Conservation (phyloP, 2,329 filamentous ascomycete genomes). For the Bimuria novae-zelandiae region DNA sequence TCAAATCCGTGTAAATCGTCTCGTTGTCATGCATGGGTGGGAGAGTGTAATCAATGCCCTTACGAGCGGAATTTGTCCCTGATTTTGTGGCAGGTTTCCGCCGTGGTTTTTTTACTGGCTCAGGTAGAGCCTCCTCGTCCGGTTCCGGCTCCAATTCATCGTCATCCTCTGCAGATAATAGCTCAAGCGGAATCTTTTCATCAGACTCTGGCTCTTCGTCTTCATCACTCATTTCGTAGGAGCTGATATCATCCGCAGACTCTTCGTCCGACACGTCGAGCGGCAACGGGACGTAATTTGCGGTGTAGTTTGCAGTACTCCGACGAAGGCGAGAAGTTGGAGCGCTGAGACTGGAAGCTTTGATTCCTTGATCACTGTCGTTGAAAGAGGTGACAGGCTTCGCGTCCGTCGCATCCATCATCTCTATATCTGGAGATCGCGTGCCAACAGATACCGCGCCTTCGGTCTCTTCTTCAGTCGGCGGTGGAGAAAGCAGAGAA, state of each 20-base stretch:
- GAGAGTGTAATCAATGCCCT: neutral
- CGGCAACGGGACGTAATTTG: too few relatives aligned
- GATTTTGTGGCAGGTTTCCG: neutral
- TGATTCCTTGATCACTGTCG: neutral
- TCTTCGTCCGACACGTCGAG: neutral
- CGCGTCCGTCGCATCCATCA: neutral
- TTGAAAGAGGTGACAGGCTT: neutral
- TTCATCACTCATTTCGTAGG: neutral
- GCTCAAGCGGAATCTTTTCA: neutral
- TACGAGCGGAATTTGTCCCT: neutral
- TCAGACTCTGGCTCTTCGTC: neutral
- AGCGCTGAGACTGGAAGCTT: neutral
- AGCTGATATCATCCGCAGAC: neutral
- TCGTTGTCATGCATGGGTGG: conserved; percentile 1
- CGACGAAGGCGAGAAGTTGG: neutral
- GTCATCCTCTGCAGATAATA: neutral
- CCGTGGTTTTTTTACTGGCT: neutral
- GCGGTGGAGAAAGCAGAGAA: neutral
- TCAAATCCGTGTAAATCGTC: neutral
- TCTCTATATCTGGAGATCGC: neutral
- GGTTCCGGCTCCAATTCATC: neutral
- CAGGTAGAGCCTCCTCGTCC: neutral
- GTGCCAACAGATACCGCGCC: neutral
- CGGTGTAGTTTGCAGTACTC: neutral
- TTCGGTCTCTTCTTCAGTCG: neutral